Conservation (phyloP, 1,284 basidiomycete genomes). For the Cronartium ribicola region DNA sequence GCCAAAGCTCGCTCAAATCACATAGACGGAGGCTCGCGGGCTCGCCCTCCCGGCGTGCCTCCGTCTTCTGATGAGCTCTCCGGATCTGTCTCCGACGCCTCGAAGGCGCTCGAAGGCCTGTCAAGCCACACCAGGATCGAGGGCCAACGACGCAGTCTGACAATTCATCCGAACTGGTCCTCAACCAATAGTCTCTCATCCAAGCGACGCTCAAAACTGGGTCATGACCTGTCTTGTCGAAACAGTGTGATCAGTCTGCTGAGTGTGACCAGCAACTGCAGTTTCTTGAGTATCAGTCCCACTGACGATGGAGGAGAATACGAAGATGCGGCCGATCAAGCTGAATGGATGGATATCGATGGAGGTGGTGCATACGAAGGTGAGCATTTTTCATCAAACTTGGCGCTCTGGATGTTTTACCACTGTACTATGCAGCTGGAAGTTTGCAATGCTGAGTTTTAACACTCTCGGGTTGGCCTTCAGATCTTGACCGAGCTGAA, state of each 20-base stretch:
- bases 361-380: conserved; percentile 11
- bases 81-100: not conserved
- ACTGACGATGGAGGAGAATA: conserved; percentile 2
- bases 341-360: conserved; percentile 16
- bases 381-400: not conserved
- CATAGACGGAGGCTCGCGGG: too few species aligned
- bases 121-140: not conserved
- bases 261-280: not conserved
- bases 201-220: not conserved
- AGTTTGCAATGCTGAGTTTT: not conserved
- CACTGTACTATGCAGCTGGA: not conserved
- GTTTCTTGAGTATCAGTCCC: not conserved
- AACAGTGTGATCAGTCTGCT: not conserved
- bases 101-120: not conserved
- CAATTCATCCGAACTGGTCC: not conserved
- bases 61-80: not conserved
- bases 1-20: not conserved
- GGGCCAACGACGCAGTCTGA: not conserved
- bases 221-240: not conserved
- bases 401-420: not conserved
- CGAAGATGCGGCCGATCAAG: conserved; percentile 6
- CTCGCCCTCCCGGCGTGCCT: not conserved
- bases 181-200: not conserved
- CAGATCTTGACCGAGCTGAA: not conserved
- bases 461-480: too few species aligned